Conservation (phyloP, 192 early-diverging fungal species). For the Coemansia sp. region DNA sequence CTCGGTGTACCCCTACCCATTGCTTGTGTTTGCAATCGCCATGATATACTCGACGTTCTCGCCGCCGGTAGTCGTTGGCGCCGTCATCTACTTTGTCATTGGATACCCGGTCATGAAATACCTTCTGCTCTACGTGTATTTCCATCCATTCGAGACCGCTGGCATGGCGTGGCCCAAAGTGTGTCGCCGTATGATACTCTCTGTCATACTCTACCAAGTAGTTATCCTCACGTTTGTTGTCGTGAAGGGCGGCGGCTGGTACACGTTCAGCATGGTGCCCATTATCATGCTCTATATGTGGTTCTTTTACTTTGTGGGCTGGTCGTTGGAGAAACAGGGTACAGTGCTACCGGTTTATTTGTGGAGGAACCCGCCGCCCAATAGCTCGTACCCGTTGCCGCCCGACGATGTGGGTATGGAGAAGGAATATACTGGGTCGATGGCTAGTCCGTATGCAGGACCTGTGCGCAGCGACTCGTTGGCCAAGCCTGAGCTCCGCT, state of each 20-base stretch:
- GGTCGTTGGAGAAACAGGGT: constrained; percentile 44
- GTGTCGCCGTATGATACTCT: constrained; percentile 65
- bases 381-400: constrained; percentile 46
- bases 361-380: constrained; percentile 49
- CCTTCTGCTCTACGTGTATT: constrained; percentile 74
- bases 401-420: constrained; percentile 7
- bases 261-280: constrained; percentile 41
- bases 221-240: constrained; percentile 61
- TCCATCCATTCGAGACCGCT: constrained; percentile 70
- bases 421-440: background rate
- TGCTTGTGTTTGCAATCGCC: constrained; percentile 71
- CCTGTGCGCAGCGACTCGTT: background rate
- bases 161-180: constrained; percentile 74
- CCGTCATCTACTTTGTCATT: constrained; percentile 65
- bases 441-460: constrained; percentile 2
- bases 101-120: constrained; percentile 73
- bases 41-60: constrained; percentile 76
- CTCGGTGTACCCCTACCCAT: constrained; percentile 65
- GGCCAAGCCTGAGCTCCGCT: background rate
- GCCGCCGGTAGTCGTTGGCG: constrained; percentile 70
- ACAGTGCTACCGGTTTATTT: constrained; percentile 40
- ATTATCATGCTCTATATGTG: constrained; percentile 36
- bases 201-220: constrained; percentile 65
- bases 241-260: constrained; percentile 52
- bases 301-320: constrained; percentile 45